Conservation (phyloP, 148 eudicot genomes). For the Diospyros lotus region DNA sequence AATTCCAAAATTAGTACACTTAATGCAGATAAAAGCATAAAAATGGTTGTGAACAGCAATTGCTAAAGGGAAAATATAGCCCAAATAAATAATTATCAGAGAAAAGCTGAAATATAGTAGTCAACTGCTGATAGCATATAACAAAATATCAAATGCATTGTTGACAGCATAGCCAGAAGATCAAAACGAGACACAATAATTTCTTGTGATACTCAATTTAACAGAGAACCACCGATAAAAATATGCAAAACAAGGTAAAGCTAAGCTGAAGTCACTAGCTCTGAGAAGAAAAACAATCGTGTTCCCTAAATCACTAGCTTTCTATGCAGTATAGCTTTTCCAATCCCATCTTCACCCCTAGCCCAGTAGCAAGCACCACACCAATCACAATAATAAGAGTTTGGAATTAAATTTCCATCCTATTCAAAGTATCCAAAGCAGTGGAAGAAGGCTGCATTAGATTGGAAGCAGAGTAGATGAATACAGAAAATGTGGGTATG, state of each 20-base stretch:
- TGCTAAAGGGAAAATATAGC: not conserved
- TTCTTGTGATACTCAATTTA: conserved; percentile 1
- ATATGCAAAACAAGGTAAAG: conserved; percentile 8
- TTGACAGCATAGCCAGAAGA: not conserved
- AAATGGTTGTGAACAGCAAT: not conserved
- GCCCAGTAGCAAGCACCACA: not conserved
- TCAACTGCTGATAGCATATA: not conserved
- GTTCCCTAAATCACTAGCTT: not conserved
- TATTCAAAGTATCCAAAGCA: not conserved
- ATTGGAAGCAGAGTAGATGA: not conserved
- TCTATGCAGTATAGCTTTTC: not conserved
- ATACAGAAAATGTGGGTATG: not conserved
- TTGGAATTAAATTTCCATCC: not conserved
- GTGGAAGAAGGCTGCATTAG: not conserved
- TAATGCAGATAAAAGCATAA: not conserved
- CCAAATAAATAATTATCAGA: not conserved
- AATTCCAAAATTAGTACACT: not conserved
- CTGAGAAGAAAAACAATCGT: not conserved
- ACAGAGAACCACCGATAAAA: not conserved
- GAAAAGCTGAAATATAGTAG: not conserved
- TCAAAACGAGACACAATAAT: not conserved
- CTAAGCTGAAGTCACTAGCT: not conserved
- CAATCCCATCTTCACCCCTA: not conserved
- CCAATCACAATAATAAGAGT: not conserved
- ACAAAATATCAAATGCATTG: not conserved